phyloP scores from a whole-genome alignment of 2,329 filamentous ascomycete species.

The Venturia carpophila region DNA sequence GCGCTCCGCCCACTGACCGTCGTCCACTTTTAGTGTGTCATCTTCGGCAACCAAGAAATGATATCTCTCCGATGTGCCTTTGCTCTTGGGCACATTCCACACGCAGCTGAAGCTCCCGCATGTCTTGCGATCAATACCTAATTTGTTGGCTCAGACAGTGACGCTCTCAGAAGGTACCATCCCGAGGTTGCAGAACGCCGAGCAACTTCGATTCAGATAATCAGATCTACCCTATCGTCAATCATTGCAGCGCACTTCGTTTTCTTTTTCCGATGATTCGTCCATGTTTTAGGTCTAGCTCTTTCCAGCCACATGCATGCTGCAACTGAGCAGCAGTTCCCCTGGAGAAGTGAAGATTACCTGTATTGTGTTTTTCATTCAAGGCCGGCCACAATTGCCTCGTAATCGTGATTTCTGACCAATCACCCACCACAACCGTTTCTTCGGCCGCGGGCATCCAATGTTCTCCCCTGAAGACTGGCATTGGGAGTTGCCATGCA shows the following conservation, averaged over 20 bases:
- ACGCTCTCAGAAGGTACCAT: neutral
- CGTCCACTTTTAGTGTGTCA: neutral
- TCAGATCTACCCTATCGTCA: neutral
- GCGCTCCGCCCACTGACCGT: neutral
- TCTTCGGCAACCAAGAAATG: neutral
- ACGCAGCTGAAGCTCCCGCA: neutral
- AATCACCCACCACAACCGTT: neutral
- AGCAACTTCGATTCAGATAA: neutral
- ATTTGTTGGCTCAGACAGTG: neutral
- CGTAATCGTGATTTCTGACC: neutral
- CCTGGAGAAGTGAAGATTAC: constrained; percentile 4
- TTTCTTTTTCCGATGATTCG: neutral
- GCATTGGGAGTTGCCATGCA: neutral
- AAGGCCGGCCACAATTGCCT: no score
- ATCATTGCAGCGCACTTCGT: neutral
- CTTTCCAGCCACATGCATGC: neutral
- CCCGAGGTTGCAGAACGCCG: neutral
- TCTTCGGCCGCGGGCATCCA: neutral
- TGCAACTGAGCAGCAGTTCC: constrained; percentile 5
- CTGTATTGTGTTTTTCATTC: neutral
- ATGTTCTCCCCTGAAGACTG: neutral
- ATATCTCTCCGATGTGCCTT: neutral
- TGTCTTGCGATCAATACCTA: neutral
- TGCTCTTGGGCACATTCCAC: neutral
- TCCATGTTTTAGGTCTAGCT: neutral